Conservation (phyloP, 2,329 filamentous ascomycete genomes). For the Zymoseptoria pseudotritici region DNA sequence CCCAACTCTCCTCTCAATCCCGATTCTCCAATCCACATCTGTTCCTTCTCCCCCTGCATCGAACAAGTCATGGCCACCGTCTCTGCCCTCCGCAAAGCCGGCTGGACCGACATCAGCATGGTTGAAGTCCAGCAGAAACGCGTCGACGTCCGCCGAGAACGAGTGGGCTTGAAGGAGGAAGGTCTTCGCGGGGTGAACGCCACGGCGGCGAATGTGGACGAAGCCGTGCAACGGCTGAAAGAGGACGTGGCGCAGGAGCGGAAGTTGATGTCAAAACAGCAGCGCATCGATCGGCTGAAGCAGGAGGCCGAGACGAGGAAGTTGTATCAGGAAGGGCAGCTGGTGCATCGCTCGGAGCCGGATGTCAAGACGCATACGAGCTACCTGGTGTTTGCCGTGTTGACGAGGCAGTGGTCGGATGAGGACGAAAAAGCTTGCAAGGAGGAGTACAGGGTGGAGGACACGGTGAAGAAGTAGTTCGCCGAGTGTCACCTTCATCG, state of each 20-base stretch:
- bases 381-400: conserved; percentile 87
- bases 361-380: conserved; percentile 95
- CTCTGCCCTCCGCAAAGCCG: conserved; percentile 66
- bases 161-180: conserved; percentile 65
- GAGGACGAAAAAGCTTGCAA: conserved; percentile 60
- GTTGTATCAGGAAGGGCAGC: conserved; percentile 64
- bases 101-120: conserved; percentile 91
- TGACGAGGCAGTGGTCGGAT: conserved; percentile 79
- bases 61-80: conserved; percentile 90
- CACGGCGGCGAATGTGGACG: conserved; percentile 65
- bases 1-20: conserved; percentile 57
- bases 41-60: conserved; percentile 94
- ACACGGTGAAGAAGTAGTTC: conserved; percentile 9
- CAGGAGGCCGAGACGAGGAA: conserved; percentile 40
- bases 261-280: conserved; percentile 12
- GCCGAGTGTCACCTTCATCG: neutral
- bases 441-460: conserved; percentile 16
- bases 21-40: conserved; percentile 66
- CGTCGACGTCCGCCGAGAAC: conserved; percentile 74
- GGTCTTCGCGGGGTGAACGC: conserved; percentile 60
- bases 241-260: conserved; percentile 31
- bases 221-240: conserved; percentile 66
- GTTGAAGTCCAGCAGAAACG: conserved; percentile 76
- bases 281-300: conserved; percentile 28
- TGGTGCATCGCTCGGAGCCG: conserved; percentile 73